phyloP scores from a whole-genome alignment of 2,329 filamentous ascomycete genomes.

The Lasiodiplodia gonubiensis region DNA sequence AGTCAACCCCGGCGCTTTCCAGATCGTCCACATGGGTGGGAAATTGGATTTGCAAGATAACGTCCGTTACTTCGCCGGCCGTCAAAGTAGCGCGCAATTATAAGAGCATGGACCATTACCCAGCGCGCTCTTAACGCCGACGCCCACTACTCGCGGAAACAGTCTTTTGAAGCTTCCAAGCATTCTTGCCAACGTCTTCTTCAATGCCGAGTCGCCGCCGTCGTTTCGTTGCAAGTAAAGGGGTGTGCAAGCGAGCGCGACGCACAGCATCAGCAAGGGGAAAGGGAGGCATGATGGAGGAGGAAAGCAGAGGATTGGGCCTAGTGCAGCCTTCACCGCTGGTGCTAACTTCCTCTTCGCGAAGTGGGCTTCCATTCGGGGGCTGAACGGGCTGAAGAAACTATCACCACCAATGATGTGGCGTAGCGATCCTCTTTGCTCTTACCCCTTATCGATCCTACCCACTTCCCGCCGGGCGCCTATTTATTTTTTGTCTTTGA shows the following conservation, averaged over 20 bases:
- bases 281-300: neutral
- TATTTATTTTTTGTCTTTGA: neutral
- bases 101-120: neutral
- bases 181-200: neutral
- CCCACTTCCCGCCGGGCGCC: neutral
- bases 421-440: neutral
- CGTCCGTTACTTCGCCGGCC: conserved; percentile 2
- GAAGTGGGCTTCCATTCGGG: neutral
- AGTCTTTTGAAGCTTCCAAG: neutral
- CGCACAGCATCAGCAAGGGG: neutral
- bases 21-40: conserved; percentile 23
- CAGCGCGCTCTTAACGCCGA: neutral
- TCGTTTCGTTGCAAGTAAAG: too few relatives aligned
- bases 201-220: conserved; percentile 2
- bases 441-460: neutral
- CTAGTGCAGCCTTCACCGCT: neutral
- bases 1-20: neutral
- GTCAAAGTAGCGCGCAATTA: neutral
- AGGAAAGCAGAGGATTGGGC: neutral
- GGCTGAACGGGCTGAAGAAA: neutral
- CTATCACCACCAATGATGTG: neutral
- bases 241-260: neutral
- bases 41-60: conserved; percentile 23
- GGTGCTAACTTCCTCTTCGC: neutral
- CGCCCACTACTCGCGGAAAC: neutral